Conservation (phyloP, 2,329 filamentous ascomycete species). For the Geosmithia flava region DNA sequence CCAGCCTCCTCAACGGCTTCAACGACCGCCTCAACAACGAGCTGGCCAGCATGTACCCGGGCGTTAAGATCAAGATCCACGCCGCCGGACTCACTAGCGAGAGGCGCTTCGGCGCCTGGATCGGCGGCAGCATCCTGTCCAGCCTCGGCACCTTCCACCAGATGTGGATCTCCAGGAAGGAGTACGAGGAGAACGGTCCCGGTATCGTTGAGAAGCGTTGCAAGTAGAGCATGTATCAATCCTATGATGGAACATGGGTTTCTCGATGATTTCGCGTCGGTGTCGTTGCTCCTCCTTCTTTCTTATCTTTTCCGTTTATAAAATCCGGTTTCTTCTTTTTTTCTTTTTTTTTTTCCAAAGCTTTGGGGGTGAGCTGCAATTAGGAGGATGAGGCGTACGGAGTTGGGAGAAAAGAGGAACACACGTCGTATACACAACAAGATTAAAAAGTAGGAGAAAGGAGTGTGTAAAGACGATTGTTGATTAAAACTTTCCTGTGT, state of each 20-base stretch:
- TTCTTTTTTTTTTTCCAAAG: not conserved
- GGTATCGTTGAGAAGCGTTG: conserved; percentile 92
- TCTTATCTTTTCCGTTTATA: not conserved
- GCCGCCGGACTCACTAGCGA: conserved; percentile 79
- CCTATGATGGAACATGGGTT: not conserved
- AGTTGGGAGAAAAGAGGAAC: not conserved
- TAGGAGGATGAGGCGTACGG: conserved; percentile 1
- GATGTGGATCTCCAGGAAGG: conserved; percentile 97
- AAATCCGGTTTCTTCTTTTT: not conserved
- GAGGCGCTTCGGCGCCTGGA: conserved; percentile 86
- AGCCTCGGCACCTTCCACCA: conserved; percentile 97
- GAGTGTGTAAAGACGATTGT: too few species aligned
- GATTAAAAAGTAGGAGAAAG: not conserved
- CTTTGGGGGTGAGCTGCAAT: not conserved
- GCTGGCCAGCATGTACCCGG: conserved; percentile 69
- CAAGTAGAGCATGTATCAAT: conserved; percentile 42
- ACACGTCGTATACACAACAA: not conserved
- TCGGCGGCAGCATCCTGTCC: conserved; percentile 89
- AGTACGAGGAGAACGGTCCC: conserved; percentile 90
- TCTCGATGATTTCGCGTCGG: not conserved
- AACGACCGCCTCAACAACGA: conserved; percentile 83
- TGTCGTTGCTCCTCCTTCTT: not conserved
- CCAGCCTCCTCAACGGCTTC: conserved; percentile 79
- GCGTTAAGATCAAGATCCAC: conserved; percentile 76
- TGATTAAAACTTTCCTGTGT: too few species aligned